Evolutionary conservation across 495 filamentous ascomycete genomes (phyloP).

Genomic region (Chaetomidium leptoderma): DNA sequence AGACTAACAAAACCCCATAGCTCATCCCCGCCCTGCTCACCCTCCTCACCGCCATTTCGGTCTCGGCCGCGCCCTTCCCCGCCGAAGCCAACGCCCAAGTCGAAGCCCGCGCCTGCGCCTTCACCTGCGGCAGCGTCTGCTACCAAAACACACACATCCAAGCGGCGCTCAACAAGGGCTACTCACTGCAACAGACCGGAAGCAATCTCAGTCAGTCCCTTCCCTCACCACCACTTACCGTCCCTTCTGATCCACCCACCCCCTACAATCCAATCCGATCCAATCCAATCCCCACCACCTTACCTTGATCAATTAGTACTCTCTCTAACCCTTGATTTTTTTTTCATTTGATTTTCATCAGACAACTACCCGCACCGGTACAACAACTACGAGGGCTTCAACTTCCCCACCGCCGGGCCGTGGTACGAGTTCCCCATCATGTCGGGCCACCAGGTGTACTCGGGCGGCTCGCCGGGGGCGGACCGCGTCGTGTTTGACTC

Average conservation of each 20-base stretch:
- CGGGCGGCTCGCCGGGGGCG: conserved; percentile 61
- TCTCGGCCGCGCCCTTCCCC: conserved; percentile 32
- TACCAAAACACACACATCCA: conserved; percentile 41
- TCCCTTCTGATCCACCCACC: no score
- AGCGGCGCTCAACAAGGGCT: conserved; percentile 49
- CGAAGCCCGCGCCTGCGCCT: conserved; percentile 30
- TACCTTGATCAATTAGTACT: conserved; percentile 39
- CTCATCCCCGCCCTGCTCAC: conserved; percentile 32
- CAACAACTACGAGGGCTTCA: conserved; percentile 70
- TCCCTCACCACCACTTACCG: neutral
- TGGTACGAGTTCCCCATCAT: conserved; percentile 74
- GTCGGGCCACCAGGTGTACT: conserved; percentile 48
- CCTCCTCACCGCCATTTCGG: conserved; percentile 27
- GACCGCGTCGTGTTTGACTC: conserved; percentile 68
- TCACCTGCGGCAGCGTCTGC: conserved; percentile 37
- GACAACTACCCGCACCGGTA: conserved; percentile 66
- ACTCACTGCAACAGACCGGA: conserved; percentile 45
- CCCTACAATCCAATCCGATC: no score
- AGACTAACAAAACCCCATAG: conserved; percentile 11
- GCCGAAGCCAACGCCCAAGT: conserved; percentile 15
- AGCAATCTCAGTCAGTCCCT: conserved; percentile 40
- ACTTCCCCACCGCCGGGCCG: conserved; percentile 51
- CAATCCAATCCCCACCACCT: no score
- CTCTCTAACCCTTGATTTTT: neutral
- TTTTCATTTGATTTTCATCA: no score